phyloP scores from a whole-genome alignment of 148 eudicot species.

The Tetragonia tetragonoides region DNA sequence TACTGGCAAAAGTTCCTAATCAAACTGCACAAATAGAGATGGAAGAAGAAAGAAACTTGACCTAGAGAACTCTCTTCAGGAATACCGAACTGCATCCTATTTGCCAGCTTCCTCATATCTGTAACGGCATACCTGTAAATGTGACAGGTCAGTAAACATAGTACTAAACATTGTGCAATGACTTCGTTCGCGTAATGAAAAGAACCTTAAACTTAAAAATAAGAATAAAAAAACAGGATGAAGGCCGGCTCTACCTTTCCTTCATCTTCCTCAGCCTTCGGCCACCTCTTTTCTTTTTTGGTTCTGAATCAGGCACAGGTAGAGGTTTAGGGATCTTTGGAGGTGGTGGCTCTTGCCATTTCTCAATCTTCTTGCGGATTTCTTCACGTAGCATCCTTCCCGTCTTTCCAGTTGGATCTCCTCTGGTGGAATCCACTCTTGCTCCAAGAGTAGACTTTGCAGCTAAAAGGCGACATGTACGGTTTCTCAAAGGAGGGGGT shows the following conservation, averaged over 20 bases:
- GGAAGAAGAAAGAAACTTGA: constrained; percentile 15
- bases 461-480: constrained; percentile 85
- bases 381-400: constrained; percentile 77
- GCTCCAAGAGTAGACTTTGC: constrained; percentile 89
- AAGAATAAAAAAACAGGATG: background rate
- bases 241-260: constrained; percentile 52
- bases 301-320: constrained; percentile 98
- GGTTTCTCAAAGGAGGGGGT: constrained; percentile 82
- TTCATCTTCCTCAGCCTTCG: constrained; percentile 93
- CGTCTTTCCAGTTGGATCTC: constrained; percentile 79
- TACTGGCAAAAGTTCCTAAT: background rate
- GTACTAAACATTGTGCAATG: background rate
- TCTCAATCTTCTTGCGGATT: constrained; percentile 89
- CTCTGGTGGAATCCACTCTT: constrained; percentile 82
- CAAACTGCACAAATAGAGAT: background rate
- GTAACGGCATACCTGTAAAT: constrained; percentile 78
- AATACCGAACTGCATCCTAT: constrained; percentile 94
- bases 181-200: background rate
- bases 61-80: constrained; percentile 97
- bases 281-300: constrained; percentile 97
- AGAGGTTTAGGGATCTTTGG: constrained; percentile 97
- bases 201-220: background rate
- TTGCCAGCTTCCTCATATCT: constrained; percentile 94
- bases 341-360: constrained; percentile 99
- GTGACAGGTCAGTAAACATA: constrained; percentile 4